Percentiles rank a stretch among this genome's conserved stretches.
Conservation (phyloP, 257 asterid species). For the Fraxinus pennsylvanica region DNA sequence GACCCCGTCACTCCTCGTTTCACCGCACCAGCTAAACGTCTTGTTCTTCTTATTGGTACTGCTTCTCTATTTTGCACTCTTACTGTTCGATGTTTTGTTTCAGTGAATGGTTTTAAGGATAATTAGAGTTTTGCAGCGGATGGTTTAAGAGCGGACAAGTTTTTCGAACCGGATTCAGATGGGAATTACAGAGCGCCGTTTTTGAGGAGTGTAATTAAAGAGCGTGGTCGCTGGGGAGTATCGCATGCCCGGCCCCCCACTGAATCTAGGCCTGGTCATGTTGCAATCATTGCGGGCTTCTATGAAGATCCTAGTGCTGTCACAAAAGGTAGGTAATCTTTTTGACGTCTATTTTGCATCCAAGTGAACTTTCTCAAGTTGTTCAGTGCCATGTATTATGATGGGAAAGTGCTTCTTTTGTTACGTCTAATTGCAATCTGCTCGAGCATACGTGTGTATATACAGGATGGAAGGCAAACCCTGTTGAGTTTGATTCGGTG, state of each 20-base stretch:
- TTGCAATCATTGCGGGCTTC: constrained; percentile 95
- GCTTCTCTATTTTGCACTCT: constrained; percentile 16
- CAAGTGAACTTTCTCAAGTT: not conserved
- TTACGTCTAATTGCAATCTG: not conserved
- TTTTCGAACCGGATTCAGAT: constrained; percentile 77
- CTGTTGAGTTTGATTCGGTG: constrained; percentile 97
- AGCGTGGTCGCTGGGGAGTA: constrained; percentile 97
- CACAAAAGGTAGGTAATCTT: constrained; percentile 70
- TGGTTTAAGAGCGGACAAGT: constrained; percentile 96
- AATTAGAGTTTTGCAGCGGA: constrained; percentile 61
- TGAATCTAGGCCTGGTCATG: constrained; percentile 98
- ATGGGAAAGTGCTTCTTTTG: not conserved
- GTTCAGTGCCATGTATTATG: constrained; percentile 1
- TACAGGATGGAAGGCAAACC: constrained; percentile 96
- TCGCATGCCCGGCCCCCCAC: constrained; percentile 99
- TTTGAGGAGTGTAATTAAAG: constrained; percentile 82
- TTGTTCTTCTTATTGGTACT: constrained; percentile 80
- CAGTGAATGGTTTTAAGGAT: constrained; percentile 18
- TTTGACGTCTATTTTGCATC: constrained; percentile 13
- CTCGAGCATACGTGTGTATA: not conserved
- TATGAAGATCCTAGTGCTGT: constrained; percentile 99
- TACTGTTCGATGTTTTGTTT: constrained; percentile 45
- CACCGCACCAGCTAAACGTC: constrained; percentile 84
- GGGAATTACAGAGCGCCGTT: constrained; percentile 91
- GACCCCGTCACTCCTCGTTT: constrained; percentile 80